These are phyloP conservation scores for Helminthosporium solani DNA, from an alignment of 2,329 filamentous ascomycete genomes.

Conservation along the genomic window DNA sequence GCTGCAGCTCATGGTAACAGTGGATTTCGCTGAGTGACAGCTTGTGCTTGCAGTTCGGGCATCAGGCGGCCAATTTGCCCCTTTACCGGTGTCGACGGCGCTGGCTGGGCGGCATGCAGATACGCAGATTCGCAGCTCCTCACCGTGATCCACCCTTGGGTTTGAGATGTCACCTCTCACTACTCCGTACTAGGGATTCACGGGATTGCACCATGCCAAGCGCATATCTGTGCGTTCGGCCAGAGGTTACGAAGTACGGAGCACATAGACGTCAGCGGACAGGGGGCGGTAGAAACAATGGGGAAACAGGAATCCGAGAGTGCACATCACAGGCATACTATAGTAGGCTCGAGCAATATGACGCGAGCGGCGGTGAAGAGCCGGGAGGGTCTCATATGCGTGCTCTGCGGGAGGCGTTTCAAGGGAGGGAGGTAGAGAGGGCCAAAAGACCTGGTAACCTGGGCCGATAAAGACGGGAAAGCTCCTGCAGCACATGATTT, in stretches of 20 bases:
- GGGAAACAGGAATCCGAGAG: slow-evolving; percentile 12
- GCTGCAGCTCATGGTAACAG: neutral
- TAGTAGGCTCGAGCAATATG: slow-evolving; percentile 16
- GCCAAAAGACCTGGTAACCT: too few species aligned
- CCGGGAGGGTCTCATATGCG: slow-evolving; percentile 5
- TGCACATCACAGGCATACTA: slow-evolving; percentile 4
- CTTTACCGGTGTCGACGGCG: neutral
- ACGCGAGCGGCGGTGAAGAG: slow-evolving; percentile 18
- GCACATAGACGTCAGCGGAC: slow-evolving; percentile 9
- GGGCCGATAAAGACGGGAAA: slow-evolving; percentile 5
- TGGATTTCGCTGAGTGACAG: neutral
- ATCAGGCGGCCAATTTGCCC: neutral
- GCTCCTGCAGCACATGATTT: neutral
- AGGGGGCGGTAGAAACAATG: slow-evolving; percentile 1
- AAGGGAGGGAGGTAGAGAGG: slow-evolving; percentile 5
- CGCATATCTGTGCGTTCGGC: neutral
- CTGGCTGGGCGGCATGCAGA: too few species aligned
- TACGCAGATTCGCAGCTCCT: neutral
- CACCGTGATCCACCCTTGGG: neutral
- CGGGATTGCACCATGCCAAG: too few species aligned
- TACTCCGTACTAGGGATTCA: too few species aligned
- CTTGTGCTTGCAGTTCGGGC: neutral
- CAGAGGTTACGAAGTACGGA: neutral
- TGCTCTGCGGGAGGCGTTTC: slow-evolving; percentile 13
- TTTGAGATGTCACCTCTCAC: neutral